Percentiles rank a stretch among this genome's conserved stretches.
Conservation (phyloP, 1,284 basidiomycete species). For the Sphaerobolus stellatus region DNA sequence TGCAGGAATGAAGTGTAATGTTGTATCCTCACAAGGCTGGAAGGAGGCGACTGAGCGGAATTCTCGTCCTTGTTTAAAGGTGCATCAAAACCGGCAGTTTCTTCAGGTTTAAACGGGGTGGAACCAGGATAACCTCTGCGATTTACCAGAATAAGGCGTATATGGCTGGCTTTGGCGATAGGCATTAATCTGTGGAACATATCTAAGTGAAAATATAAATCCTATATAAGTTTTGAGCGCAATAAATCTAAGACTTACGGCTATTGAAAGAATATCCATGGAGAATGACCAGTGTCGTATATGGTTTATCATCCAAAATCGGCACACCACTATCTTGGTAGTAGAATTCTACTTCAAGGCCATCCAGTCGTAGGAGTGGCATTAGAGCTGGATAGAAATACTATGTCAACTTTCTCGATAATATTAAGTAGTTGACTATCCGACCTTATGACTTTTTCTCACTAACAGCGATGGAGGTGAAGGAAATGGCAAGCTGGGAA, state of each 20-base stretch:
- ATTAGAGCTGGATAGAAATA: too few relatives aligned
- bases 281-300: conserved; percentile 22
- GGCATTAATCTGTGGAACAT: conserved; percentile 21
- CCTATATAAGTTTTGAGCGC: neutral
- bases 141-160: conserved; percentile 4
- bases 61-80: neutral
- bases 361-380: conserved; percentile 18
- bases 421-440: too few relatives aligned
- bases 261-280: conserved; percentile 22
- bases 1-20: neutral
- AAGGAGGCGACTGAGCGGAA: neutral
- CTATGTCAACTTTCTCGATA: too few relatives aligned
- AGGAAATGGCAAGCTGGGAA: too few relatives aligned
- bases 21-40: too few relatives aligned
- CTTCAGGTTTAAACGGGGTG: conserved; percentile 14
- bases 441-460: too few relatives aligned
- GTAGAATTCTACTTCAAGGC: conserved; percentile 17
- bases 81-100: neutral
- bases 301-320: conserved; percentile 5
- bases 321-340: conserved; percentile 23
- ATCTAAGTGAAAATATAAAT: conserved; percentile 16
- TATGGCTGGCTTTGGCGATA: neutral
- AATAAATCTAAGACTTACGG: conserved; percentile 13
- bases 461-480: too few relatives aligned
- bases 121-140: conserved; percentile 7